Conservation (phyloP, 2,329 filamentous ascomycete species). For the Epichloe elymi region DNA sequence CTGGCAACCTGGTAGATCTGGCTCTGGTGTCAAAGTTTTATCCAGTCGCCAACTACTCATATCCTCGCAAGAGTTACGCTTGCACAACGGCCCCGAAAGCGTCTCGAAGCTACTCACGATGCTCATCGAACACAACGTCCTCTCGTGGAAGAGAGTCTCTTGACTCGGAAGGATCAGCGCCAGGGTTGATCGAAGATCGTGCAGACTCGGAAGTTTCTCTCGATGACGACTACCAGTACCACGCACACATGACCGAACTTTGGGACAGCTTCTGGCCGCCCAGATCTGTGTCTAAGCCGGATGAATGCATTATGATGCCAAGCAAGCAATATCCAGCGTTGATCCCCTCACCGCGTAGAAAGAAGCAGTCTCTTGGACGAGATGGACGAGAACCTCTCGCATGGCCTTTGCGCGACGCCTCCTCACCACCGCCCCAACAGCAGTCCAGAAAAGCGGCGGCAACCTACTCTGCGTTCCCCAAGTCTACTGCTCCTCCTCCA, state of each 20-base stretch:
- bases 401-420: slow-evolving; percentile 15
- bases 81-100: background rate
- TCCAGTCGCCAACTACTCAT: slow-evolving; percentile 28
- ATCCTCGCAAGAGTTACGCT: slow-evolving; percentile 19
- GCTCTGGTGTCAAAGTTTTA: slow-evolving; percentile 27
- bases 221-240: slow-evolving; percentile 38
- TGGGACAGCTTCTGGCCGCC: slow-evolving; percentile 39
- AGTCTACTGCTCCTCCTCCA: slow-evolving; percentile 10
- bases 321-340: slow-evolving; percentile 20
- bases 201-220: slow-evolving; percentile 36
- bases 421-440: slow-evolving; percentile 2
- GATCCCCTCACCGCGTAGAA: slow-evolving; percentile 16
- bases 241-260: slow-evolving; percentile 29
- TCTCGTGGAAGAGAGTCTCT: slow-evolving; percentile 15
- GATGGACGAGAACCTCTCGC: slow-evolving; percentile 10
- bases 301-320: slow-evolving; percentile 7
- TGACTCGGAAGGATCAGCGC: slow-evolving; percentile 32
- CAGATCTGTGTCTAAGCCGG: background rate
- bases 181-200: slow-evolving; percentile 37
- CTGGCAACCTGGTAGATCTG: slow-evolving; percentile 23
- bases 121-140: slow-evolving; percentile 1
- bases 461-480: slow-evolving; percentile 31
- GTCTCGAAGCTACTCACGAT: background rate
- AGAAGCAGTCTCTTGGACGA: background rate
- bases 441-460: slow-evolving; percentile 13